Conservation (phyloP, 106 monocot species). For the Triglochin maritima region DNA sequence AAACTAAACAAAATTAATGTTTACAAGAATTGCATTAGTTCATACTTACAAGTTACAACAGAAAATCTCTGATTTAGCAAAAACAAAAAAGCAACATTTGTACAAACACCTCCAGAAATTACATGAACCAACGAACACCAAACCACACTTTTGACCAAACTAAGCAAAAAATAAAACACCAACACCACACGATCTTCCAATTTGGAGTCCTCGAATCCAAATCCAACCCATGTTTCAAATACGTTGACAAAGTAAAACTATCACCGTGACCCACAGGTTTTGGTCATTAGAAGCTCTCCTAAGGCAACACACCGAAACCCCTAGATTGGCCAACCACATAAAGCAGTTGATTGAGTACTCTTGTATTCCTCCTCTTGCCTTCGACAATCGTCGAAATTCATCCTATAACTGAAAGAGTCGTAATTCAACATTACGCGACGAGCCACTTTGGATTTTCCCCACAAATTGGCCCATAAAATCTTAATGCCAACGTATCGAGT, state of each 20-base stretch:
- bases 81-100: too few relatives aligned
- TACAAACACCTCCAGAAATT: too few relatives aligned
- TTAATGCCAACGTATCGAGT: conserved; percentile 9
- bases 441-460: conserved; percentile 1
- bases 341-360: conserved; percentile 14
- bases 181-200: too few relatives aligned
- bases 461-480: background rate
- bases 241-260: background rate
- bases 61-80: too few relatives aligned
- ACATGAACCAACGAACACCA: too few relatives aligned
- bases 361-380: conserved; percentile 31
- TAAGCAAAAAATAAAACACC: too few relatives aligned
- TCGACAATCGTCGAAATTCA: conserved; percentile 35
- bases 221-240: background rate
- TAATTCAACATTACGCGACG: conserved; percentile 3
- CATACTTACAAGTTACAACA: too few relatives aligned
- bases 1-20: too few relatives aligned
- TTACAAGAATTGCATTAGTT: too few relatives aligned
- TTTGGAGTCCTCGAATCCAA: background rate
- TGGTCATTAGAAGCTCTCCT: background rate
- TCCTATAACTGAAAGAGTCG: conserved; percentile 19
- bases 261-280: background rate
- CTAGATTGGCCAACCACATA: conserved; percentile 10
- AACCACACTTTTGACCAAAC: too few relatives aligned
- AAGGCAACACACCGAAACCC: background rate